A percentile compares a stretch with the other conserved stretches of the same genome.
phyloP scores from a whole-genome alignment of 495 filamentous ascomycete species.

The Choiromyces venosus region DNA sequence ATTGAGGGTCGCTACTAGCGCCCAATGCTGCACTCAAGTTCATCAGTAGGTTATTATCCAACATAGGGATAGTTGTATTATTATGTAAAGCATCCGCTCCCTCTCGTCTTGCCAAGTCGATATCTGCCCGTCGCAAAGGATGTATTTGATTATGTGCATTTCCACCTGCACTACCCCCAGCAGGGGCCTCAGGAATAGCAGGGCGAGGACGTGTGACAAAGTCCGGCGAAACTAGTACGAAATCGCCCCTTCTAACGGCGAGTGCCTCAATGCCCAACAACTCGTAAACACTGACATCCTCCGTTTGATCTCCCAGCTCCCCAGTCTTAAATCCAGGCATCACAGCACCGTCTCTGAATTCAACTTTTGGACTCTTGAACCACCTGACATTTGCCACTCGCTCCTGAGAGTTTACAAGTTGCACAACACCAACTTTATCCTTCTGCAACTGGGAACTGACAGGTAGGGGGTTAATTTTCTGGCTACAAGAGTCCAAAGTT shows the following conservation, averaged over 20 bases:
- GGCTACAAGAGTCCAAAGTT: not conserved
- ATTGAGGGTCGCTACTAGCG: conserved; percentile 31
- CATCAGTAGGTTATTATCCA: conserved; percentile 30
- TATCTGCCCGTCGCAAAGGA: not conserved
- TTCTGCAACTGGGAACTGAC: conserved; percentile 38
- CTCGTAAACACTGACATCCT: conserved; percentile 58
- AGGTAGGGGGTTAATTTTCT: conserved; percentile 13
- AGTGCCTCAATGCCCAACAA: conserved; percentile 48
- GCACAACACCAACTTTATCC: conserved; percentile 55
- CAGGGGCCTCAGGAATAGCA: not conserved
- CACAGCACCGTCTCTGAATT: conserved; percentile 42
- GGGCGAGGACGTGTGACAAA: not conserved
- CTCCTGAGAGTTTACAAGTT: conserved; percentile 51
- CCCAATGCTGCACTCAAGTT: conserved; percentile 34
- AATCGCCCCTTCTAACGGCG: conserved; percentile 47
- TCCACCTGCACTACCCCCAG: not conserved
- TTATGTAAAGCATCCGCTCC: not conserved
- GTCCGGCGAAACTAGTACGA: conserved; percentile 50
- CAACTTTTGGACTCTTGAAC: conserved; percentile 48
- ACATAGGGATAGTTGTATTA: not conserved
- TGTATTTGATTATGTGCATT: not conserved
- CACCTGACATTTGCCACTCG: conserved; percentile 54
- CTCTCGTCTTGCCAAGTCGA: not conserved
- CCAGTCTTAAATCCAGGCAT: conserved; percentile 47
- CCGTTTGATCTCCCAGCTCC: conserved; percentile 43